phyloP scores from a whole-genome alignment of 2,329 filamentous ascomycete species.

The Stachybotrys elegans region DNA sequence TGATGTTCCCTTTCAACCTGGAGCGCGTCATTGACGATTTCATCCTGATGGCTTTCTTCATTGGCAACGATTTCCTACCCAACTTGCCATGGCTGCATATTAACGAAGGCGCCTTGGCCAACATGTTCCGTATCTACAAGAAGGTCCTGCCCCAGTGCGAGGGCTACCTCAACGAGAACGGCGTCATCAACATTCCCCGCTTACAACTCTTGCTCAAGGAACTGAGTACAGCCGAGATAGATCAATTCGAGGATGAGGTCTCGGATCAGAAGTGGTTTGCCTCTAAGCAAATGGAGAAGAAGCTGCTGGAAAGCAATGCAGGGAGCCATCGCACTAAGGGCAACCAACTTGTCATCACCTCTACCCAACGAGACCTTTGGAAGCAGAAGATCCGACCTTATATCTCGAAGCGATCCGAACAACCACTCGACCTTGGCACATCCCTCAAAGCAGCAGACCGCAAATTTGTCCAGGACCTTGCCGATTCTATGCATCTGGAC shows the following conservation, averaged over 20 bases:
- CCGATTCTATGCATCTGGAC: constrained; percentile 53
- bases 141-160: constrained; percentile 78
- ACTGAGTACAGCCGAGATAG: constrained; percentile 80
- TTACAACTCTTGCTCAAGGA: constrained; percentile 75
- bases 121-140: constrained; percentile 98
- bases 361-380: constrained; percentile 77
- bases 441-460: constrained; percentile 77
- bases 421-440: constrained; percentile 67
- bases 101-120: constrained; percentile 91
- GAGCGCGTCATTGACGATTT: constrained; percentile 98
- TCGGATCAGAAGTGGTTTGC: constrained; percentile 89
- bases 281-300: constrained; percentile 72
- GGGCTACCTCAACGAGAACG: constrained; percentile 94
- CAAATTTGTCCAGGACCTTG: constrained; percentile 87
- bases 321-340: constrained; percentile 50
- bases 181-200: constrained; percentile 82
- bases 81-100: constrained; percentile 96
- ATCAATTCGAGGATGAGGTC: constrained; percentile 89
- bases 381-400: constrained; percentile 75
- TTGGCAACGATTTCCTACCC: constrained; percentile 97
- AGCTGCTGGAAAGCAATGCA: constrained; percentile 53
- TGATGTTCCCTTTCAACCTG: constrained; percentile 82
- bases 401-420: constrained; percentile 61
- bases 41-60: constrained; percentile 98
- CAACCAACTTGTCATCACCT: constrained; percentile 65